Evolutionary conservation across 2,329 filamentous ascomycete genomes (phyloP).

Genomic region (Colletotrichum plurivorum): DNA sequence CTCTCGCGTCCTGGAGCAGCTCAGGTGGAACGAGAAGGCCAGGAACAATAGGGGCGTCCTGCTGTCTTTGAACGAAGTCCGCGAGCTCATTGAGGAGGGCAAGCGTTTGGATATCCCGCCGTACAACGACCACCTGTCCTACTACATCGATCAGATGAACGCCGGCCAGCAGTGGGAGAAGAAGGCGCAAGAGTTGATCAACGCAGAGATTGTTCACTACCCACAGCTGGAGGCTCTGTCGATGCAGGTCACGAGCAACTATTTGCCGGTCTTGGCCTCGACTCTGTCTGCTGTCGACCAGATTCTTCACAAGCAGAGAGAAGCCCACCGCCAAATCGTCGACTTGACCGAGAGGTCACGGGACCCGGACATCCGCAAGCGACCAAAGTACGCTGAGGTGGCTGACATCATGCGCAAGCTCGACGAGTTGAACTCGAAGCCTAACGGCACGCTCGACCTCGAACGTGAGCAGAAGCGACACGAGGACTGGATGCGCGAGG

Average conservation of each 20-base stretch:
- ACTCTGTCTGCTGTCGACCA: constrained; percentile 88
- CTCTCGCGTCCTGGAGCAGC: constrained; percentile 84
- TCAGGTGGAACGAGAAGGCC: constrained; percentile 90
- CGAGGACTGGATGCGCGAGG: constrained; percentile 99
- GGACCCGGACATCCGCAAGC: constrained; percentile 79
- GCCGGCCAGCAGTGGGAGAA: constrained; percentile 91
- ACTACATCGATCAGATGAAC: constrained; percentile 81
- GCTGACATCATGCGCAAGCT: constrained; percentile 89
- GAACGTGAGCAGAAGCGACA: constrained; percentile 95
- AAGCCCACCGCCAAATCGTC: constrained; percentile 90
- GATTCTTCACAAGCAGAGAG: constrained; percentile 94
- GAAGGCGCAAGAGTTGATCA: constrained; percentile 92
- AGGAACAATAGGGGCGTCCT: constrained; percentile 73
- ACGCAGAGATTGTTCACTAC: constrained; percentile 92
- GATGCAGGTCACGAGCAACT: constrained; percentile 78
- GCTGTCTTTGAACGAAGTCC: constrained; percentile 83
- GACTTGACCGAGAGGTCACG: constrained; percentile 85
- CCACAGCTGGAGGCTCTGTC: constrained; percentile 94
- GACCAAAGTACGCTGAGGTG: constrained; percentile 92
- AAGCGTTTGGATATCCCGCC: constrained; percentile 82
- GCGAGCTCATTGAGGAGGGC: constrained; percentile 83
- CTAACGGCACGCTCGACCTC: constrained; percentile 89
- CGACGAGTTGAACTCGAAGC: constrained; percentile 92
- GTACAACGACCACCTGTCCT: constrained; percentile 84
- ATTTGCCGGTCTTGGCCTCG: constrained; percentile 84